Conservation (phyloP, 139 green algal species). For the Volvox reticuliferus region DNA sequence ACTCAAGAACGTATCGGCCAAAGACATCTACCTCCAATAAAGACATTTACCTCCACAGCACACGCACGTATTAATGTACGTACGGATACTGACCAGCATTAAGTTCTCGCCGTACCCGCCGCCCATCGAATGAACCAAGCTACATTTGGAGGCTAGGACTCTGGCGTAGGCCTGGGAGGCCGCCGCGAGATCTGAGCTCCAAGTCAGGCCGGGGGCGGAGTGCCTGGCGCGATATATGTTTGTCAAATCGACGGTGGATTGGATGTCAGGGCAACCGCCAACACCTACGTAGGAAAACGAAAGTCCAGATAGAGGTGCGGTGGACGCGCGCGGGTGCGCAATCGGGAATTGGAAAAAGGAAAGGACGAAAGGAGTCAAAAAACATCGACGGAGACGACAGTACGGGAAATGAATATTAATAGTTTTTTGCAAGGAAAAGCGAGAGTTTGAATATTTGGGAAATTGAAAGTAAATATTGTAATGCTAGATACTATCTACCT, state of each 20-base stretch:
- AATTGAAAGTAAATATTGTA: too few species aligned
- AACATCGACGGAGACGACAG: too few species aligned
- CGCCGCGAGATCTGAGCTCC: neutral
- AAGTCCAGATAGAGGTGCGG: too few species aligned
- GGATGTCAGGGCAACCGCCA: neutral
- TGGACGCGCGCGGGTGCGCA: too few species aligned
- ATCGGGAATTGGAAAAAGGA: too few species aligned
- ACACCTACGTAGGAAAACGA: neutral
- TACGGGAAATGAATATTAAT: too few species aligned
- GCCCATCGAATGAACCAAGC: neutral
- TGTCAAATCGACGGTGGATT: neutral
- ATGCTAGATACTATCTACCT: too few species aligned
- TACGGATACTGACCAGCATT: neutral
- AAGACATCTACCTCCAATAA: too few species aligned
- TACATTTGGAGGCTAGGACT: neutral
- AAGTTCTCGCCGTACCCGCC: neutral
- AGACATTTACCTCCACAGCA: neutral
- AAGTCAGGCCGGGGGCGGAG: neutral
- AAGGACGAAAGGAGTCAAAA: too few species aligned
- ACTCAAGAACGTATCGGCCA: neutral
- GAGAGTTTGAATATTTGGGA: too few species aligned
- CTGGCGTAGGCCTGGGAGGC: neutral
- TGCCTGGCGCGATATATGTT: neutral
- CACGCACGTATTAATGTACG: neutral
- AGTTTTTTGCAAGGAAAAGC: too few species aligned